Evolutionary conservation across 177 flowering plant species (phyloP), one percentile per base, ranked within the genome.

Genomic region (Vitis hybrid): DNA sequence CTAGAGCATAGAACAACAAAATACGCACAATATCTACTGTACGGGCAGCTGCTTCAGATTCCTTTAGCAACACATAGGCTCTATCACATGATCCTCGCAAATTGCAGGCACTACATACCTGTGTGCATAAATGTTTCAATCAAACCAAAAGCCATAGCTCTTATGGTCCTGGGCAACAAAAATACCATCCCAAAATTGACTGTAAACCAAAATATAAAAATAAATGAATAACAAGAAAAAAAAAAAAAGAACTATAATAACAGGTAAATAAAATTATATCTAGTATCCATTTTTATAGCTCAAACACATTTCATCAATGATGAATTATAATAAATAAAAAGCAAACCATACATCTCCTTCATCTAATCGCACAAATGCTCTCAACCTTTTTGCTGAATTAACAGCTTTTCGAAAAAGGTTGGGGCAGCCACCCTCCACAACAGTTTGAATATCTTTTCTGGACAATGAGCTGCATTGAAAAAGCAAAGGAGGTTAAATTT

Each of bases 21-120:
- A 95, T 65, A 2, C 98, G 92, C 76, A 93, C 85, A 70, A 95
- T 61, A 82, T 95, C 99, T 68, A 95, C 91, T 15, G 98, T 93
- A 3, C 97, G 87, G 3, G 93, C 87, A 74, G 75, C 77, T 32
- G 82, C 84, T 78, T 93, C 99, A 74, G 84, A 70, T 10, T 84
- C 90, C 74, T 90, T 83, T 8, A 85, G 63, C 58, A 85, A 73
- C 55, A 82, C 82, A 76, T 89, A 90, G 48, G 99, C 96, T 74
- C 89, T 89, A 74, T 93, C 99, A 82, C 98, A 95, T 18, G 99
- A 90, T 69, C 88, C 90, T 68, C 97, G 86, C 40, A 91, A 77
- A 73, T 68, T 79, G 75, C 99, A 95, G 40, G 80, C 79, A 80
- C 93, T 61, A 61, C 99, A 95, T 32, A 91, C 98, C 97, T 95